Conservation (phyloP, 2,329 filamentous ascomycete genomes). For the Didymella exigua region DNA sequence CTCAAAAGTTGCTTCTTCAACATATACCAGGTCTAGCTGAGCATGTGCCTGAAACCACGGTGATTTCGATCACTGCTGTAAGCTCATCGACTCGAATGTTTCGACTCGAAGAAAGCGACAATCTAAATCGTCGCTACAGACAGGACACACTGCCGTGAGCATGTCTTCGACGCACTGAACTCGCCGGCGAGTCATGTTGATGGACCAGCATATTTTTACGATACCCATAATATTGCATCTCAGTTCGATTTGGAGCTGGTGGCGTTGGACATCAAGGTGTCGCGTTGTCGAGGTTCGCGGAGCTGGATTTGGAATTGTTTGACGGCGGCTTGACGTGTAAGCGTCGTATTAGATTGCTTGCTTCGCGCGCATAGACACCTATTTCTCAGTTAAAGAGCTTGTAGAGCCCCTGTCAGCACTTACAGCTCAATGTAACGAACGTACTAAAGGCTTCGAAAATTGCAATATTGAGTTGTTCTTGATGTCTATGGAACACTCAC, state of each 20-base stretch:
- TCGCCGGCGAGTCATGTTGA: constrained; percentile 3
- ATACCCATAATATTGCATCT: constrained; percentile 2
- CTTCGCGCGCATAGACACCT: background rate
- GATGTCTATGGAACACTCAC: background rate
- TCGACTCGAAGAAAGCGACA: background rate
- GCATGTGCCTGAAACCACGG: background rate
- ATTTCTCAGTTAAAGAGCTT: background rate
- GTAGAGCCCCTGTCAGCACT: background rate
- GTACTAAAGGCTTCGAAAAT: background rate
- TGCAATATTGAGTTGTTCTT: background rate
- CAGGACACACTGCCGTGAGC: background rate
- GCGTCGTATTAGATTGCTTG: background rate
- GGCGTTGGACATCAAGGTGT: background rate
- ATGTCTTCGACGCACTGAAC: background rate
- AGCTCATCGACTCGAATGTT: background rate
- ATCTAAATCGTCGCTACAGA: background rate
- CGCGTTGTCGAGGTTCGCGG: background rate
- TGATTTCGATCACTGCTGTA: background rate
- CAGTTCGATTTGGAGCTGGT: constrained; percentile 1
- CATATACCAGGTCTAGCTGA: constrained; percentile 1
- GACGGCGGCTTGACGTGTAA: background rate
- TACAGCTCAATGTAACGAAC: background rate
- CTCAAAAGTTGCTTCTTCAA: constrained; percentile 39
- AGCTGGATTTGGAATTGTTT: constrained; percentile 8
- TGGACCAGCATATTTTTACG: background rate